phyloP scores from a whole-genome alignment of 345 rosid genomes.

The Euclidium syriacum region DNA sequence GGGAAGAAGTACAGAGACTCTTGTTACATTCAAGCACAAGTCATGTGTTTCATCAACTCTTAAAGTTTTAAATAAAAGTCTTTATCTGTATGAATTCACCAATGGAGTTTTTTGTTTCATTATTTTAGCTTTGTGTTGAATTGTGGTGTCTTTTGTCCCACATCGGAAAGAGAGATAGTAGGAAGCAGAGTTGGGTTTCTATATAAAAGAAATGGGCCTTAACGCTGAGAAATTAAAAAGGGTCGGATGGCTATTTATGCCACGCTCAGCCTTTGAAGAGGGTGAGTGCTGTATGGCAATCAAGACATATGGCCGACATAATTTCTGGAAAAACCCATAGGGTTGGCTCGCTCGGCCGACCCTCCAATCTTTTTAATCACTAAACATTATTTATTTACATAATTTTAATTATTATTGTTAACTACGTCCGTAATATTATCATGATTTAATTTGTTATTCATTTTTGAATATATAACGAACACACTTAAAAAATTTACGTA shows the following conservation, averaged over 20 bases:
- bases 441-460: too few species aligned
- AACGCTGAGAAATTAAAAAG: fast-evolving
- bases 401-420: too few species aligned
- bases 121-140: too few species aligned
- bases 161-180: neutral
- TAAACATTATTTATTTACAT: too few species aligned
- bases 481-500: too few species aligned
- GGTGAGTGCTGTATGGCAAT: slow-evolving; percentile 89
- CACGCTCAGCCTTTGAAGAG: slow-evolving; percentile 33
- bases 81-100: too few species aligned
- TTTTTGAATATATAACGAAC: too few species aligned
- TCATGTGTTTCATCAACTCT: slow-evolving; percentile 70
- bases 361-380: too few species aligned
- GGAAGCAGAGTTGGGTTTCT: neutral
- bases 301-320: slow-evolving; percentile 91
- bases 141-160: slow-evolving; percentile 11
- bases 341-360: slow-evolving; percentile 89
- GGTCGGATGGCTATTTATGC: slow-evolving; percentile 96
- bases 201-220: neutral
- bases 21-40: slow-evolving; percentile 75
- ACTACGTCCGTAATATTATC: too few species aligned
- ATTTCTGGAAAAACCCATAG: slow-evolving; percentile 45
- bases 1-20: slow-evolving; percentile 91
- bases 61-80: neutral
- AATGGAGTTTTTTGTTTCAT: too few species aligned